A percentile compares a stretch with the other conserved stretches of the same genome.
phyloP scores from a whole-genome alignment of 345 rosid genomes.

The Gossypium bickii region DNA sequence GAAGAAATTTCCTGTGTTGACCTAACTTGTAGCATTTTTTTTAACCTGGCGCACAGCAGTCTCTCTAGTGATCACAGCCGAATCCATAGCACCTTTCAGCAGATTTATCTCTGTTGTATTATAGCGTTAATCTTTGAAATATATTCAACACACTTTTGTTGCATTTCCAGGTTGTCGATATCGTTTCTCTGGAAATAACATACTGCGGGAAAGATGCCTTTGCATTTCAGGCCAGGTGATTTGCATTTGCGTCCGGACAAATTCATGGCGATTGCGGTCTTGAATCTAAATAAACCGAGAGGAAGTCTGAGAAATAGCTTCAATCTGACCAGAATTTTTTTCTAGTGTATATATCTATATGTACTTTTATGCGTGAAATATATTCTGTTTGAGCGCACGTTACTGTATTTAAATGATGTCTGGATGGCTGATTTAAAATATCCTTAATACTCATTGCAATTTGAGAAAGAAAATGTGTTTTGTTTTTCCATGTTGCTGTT shows the following conservation, averaged over 20 bases:
- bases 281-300: conserved; percentile 18
- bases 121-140: not conserved
- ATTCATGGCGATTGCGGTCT: conserved; percentile 9
- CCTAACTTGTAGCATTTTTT: not conserved
- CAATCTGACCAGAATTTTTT: conserved; percentile 13
- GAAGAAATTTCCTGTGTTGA: not conserved
- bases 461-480: too few relatives aligned
- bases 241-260: not conserved
- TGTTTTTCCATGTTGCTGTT: too few relatives aligned
- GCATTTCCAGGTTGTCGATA: conserved; percentile 29
- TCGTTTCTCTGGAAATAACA: conserved; percentile 36
- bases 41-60: not conserved
- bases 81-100: not conserved
- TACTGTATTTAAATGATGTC: too few relatives aligned
- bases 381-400: too few relatives aligned
- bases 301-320: conserved; percentile 6
- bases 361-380: too few relatives aligned
- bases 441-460: too few relatives aligned
- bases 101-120: not conserved
- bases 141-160: not conserved
- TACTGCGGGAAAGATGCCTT: conserved; percentile 37
- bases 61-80: not conserved
- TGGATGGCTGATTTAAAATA: too few relatives aligned
- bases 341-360: too few relatives aligned
- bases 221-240: conserved; percentile 6